Base-by-base conservation (phyloP, 106 monocot genomes). In the Dendrobium nobile region DNA sequence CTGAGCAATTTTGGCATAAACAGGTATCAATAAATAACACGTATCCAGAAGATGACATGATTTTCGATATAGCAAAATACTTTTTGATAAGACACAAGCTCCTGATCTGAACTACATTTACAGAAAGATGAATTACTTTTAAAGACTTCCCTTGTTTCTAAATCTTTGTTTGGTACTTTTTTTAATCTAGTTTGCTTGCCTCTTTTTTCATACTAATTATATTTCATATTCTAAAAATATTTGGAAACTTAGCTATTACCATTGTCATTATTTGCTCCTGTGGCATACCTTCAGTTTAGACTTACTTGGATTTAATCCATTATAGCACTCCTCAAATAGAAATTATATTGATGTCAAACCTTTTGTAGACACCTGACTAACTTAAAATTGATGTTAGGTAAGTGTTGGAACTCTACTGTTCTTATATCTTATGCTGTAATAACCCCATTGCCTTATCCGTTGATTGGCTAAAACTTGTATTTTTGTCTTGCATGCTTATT, bases 1-100 rank as follows among this genome's bases (percentile, higher is more conserved):
- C 93, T 74, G 87, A 88, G 85, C 89, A 87, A 40, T 93, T 96
- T 91, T 96, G 95, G 95, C 73, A 85, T 42, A 96, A 93, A 80
- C 91, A 96, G 88, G 95, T 93, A 89, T 41, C 22, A 11, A 5
- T 56, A 78, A 0, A 54, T 51, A 27, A 41, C 6, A 37, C 37
- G 37, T 37, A 37, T 37, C 37, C 37, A 37, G 37, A 51, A 51
- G 51, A 13, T 51, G 13, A 13, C 51, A 51, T 51, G 51, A 13
- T 51, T 51, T 1, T 51, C 10, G 37, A 0, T 2, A 37, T 37
- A 37, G 37, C 37, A 37, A 37, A 37, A 37, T 37, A 54, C 54
- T 54, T 54, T 54, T 54, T 54, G 54, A 10, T 54, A 16, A 54
- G 54, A 16, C 54, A 54, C 54, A 54, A 54, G 54, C 54, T 54